phyloP scores from a whole-genome alignment of 2,329 filamentous ascomycete genomes.

The Leptographium wingfieldii region DNA sequence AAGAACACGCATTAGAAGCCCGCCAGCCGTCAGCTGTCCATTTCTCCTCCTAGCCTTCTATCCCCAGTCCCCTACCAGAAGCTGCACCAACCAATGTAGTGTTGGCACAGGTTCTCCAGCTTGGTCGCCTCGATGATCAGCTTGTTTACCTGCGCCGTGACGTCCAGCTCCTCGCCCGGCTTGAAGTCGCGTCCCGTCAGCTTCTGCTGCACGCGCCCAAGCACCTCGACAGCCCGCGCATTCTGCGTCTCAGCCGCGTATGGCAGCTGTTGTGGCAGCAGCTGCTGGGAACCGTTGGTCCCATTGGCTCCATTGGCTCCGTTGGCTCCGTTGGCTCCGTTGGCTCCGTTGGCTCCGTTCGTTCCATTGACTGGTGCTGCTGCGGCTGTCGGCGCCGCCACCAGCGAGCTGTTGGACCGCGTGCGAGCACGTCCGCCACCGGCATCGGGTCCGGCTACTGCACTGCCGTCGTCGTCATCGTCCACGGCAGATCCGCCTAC shows the following conservation, averaged over 20 bases:
- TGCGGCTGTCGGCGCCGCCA: conserved; percentile 23
- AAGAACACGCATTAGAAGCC: background rate
- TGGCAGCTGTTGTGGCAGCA: conserved; percentile 9
- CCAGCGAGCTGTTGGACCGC: background rate
- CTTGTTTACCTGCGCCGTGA: conserved; percentile 85
- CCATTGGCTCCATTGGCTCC: background rate
- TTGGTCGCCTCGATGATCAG: conserved; percentile 92
- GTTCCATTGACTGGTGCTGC: conserved; percentile 19
- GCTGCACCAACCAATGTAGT: conserved; percentile 98
- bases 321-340: background rate
- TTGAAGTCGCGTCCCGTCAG: conserved; percentile 90
- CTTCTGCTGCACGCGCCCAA: conserved; percentile 89
- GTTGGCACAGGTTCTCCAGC: conserved; percentile 93
- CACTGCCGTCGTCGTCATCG: background rate
- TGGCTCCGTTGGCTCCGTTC: background rate
- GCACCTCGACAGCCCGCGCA: conserved; percentile 78
- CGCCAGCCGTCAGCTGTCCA: background rate
- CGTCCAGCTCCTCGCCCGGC: conserved; percentile 67
- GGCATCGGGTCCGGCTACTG: background rate
- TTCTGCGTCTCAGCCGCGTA: conserved; percentile 73
- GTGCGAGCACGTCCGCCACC: background rate
- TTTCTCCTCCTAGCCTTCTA: background rate
- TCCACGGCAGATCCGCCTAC: background rate
- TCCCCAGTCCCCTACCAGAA: conserved; percentile 57
- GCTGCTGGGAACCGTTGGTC: background rate